phyloP scores from a whole-genome alignment of 139 green algal genomes.

The Dunaliella sp. region DNA sequence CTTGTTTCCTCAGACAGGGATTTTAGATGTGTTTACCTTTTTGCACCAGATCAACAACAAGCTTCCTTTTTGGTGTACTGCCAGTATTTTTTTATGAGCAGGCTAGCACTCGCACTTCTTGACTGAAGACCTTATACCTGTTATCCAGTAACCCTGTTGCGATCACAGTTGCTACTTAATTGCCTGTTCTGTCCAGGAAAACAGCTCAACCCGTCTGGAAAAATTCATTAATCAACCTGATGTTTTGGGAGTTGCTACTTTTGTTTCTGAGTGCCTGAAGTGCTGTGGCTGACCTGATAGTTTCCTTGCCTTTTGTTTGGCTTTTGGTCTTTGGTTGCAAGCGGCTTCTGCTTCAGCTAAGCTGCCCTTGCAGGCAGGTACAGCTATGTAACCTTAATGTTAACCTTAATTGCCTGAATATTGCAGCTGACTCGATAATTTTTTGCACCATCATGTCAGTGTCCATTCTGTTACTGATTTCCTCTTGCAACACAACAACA shows the following conservation, averaged over 20 bases:
- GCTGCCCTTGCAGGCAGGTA: not conserved
- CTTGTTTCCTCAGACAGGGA: no score
- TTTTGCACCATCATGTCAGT: not conserved
- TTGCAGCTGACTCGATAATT: no score
- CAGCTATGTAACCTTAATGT: not conserved
- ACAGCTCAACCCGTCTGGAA: not conserved
- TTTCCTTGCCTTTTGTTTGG: no score
- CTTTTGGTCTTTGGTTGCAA: not conserved
- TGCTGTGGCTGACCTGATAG: not conserved
- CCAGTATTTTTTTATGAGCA: not conserved
- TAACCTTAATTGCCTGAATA: no score
- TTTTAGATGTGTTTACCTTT: no score
- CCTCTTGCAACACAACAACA: no score
- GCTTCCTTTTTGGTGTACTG: not conserved
- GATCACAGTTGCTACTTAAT: not conserved
- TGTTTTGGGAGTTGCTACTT: not conserved
- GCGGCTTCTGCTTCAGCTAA: not conserved
- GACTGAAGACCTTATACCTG: not conserved
- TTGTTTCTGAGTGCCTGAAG: not conserved
- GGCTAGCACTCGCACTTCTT: not conserved
- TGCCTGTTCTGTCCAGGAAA: not conserved
- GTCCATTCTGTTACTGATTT: not conserved
- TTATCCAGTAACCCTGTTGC: not conserved
- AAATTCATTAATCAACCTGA: not conserved
- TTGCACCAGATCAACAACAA: no score